Percentiles rank a stretch among this genome's conserved stretches.
Conservation (phyloP, 768 basidiomycete genomes). For the Leccinellum rugosiceps region DNA sequence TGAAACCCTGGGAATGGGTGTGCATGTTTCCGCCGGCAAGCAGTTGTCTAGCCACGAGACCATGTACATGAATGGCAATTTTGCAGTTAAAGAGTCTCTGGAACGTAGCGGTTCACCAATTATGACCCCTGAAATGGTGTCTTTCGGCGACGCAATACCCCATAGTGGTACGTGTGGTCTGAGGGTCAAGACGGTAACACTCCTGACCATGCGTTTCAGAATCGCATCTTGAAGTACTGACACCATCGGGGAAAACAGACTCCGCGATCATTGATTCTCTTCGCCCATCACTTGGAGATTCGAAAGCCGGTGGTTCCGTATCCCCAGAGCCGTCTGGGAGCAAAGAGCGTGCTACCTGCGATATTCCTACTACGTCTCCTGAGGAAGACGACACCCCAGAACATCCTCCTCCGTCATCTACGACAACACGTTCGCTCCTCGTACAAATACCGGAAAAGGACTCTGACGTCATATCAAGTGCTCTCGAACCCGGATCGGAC, state of each 20-base stretch:
- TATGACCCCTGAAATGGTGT: constrained; percentile 4
- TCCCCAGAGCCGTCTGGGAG: constrained; percentile 5
- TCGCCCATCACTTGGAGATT: constrained; percentile 4
- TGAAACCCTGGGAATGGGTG: constrained; percentile 16
- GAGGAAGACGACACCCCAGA: constrained; percentile 4
- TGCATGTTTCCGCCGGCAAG: constrained; percentile 11
- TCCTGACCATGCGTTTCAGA: constrained; percentile 18
- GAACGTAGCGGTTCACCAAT: constrained; percentile 14
- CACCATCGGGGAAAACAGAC: constrained; percentile 12
- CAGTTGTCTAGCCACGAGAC: constrained; percentile 24
- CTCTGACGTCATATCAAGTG: constrained; percentile 9
- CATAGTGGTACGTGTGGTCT: constrained; percentile 16
- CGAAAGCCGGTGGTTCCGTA: constrained; percentile 3
- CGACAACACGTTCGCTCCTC: constrained; percentile 11
- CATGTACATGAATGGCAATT: constrained; percentile 19
- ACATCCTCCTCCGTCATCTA: constrained; percentile 9
- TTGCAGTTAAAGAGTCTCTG: constrained; percentile 9
- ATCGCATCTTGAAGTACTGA: constrained; percentile 5
- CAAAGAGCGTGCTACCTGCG: constrained; percentile 10
- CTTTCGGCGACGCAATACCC: constrained; percentile 5
- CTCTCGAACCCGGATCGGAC: constrained; percentile 4
- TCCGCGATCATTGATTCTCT: constrained; percentile 3
- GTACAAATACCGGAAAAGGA: constrained; percentile 15
- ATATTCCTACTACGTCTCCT: constrained; percentile 6
- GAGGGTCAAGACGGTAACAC: background rate